These are phyloP conservation scores for Solanum corneliomulleri DNA, from an alignment of 257 asterid genomes.

Conservation along the genomic window DNA sequence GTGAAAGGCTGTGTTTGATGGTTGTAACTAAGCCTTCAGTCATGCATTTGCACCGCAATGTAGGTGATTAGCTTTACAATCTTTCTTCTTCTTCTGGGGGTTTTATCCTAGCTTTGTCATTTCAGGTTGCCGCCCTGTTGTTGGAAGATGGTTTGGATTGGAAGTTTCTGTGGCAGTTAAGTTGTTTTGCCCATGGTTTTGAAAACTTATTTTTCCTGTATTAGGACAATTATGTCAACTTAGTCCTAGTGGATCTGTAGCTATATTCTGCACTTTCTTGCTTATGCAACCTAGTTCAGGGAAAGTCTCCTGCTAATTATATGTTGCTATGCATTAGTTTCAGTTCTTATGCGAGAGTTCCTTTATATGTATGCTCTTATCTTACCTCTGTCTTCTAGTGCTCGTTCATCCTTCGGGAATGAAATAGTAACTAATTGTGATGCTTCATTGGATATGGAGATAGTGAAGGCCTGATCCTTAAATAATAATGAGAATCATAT, in stretches of 20 bases:
- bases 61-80: conserved; percentile 26
- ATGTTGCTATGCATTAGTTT: neutral
- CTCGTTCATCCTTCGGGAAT: neutral
- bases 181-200: conserved; percentile 30
- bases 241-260: conserved; percentile 9
- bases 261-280: conserved; percentile 9
- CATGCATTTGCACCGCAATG: conserved; percentile 7
- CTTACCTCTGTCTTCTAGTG: neutral
- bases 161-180: conserved; percentile 34
- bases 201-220: conserved; percentile 5
- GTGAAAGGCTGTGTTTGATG: conserved; percentile 16
- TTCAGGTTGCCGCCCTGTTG: conserved; percentile 49
- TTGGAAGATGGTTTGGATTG: conserved; percentile 19
- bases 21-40: conserved; percentile 11
- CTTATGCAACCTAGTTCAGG: neutral
- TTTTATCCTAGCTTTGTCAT: conserved; percentile 21
- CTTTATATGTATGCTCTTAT: neutral
- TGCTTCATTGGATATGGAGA: neutral
- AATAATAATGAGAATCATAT: neutral
- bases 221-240: conserved; percentile 19
- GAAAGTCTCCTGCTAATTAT: neutral
- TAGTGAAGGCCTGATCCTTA: neutral
- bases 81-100: conserved; percentile 12
- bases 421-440: neutral
- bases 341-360: neutral